These are phyloP conservation scores for Alectoria sarmentosa DNA, from an alignment of 495 filamentous ascomycete genomes.

Conservation along the genomic window DNA sequence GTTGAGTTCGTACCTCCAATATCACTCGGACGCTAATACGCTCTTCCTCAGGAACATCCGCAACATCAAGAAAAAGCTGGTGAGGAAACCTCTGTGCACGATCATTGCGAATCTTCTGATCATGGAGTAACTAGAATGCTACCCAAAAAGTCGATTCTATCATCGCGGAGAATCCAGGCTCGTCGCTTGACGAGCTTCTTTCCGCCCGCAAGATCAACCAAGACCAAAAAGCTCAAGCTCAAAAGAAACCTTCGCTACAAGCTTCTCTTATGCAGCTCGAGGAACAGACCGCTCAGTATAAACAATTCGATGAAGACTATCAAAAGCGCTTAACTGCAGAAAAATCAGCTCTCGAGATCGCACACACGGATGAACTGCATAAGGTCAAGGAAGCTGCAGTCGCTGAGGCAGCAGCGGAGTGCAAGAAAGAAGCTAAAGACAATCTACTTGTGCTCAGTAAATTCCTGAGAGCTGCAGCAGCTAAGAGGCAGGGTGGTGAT, in stretches of 20 bases:
- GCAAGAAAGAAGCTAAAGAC: conserved; percentile 43
- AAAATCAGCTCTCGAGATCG: conserved; percentile 64
- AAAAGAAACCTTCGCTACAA: conserved; percentile 85
- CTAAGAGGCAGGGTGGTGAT: conserved; percentile 57
- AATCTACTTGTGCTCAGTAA: conserved; percentile 63
- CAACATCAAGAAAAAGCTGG: conserved; percentile 81
- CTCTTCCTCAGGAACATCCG: conserved; percentile 62
- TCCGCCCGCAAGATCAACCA: conserved; percentile 75
- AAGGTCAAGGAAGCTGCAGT: conserved; percentile 59
- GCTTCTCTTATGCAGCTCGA: conserved; percentile 66
- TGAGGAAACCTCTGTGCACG: conserved; percentile 37
- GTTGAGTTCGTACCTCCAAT: neutral
- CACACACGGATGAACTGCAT: conserved; percentile 62
- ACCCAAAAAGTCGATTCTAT: conserved; percentile 72
- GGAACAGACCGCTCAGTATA: conserved; percentile 77
- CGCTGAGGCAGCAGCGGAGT: conserved; percentile 53
- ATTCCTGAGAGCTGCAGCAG: conserved; percentile 73
- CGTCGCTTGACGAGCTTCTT: conserved; percentile 79
- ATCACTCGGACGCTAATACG: conserved; percentile 10
- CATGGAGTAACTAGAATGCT: conserved; percentile 48
- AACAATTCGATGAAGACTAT: conserved; percentile 73
- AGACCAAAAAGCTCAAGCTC: conserved; percentile 82
- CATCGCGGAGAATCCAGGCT: conserved; percentile 66
- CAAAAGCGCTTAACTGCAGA: conserved; percentile 58
- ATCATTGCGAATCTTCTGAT: conserved; percentile 9